Evolutionary conservation across 768 basidiomycete genomes (phyloP), one percentile per base, ranked within the genome.

Genomic region (Lentinus brumalis): DNA sequence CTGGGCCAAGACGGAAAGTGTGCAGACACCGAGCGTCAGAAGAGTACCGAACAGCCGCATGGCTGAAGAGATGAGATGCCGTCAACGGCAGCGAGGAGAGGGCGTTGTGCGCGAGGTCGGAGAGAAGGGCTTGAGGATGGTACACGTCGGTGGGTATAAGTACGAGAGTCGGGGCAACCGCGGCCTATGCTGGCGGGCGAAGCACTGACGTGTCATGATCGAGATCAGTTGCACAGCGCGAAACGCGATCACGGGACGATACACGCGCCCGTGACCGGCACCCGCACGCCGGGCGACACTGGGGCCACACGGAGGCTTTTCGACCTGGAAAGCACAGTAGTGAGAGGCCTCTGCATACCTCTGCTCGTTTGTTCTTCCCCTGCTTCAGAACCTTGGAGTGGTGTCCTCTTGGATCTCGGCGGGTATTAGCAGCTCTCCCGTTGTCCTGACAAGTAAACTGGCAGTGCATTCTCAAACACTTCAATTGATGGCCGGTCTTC

Each of bases 1-100:
- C 67, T 86, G 82, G 40, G 83, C 85, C 29, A 82, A 71, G 30
- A 76, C 79, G 80, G 75, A 53, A 29, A 67, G 38, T 82, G 69
- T 42, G 81, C 69, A 54, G 78, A 74, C 60, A 83, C 72, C 46
- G 77, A 79, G 67, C 79, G 71, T 69, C 68, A 88, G 71, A 60
- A 73, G 55, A 11, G 84, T 72, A 69, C 68, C 76, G 63, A 85
- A 72, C 53, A 88, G 71, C 71, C 86, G 85, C 89, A 91, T 91
- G 69, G 74, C 60, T 66, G 62, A 49, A 14, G 44, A 26, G 52
- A 15, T 29, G 14, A 14, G 42, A 41, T 21, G 39, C 6, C 16
- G 40, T 38, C 47, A 56, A 55, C 21, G 38, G 16, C 29, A 51
- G 32, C 21, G 31, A 52, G 51, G 45, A 47, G 53, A 58, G 31